These are phyloP conservation scores for Dryas alaskensis DNA, from an alignment of 306 rosid species.

Conservation along the genomic window DNA sequence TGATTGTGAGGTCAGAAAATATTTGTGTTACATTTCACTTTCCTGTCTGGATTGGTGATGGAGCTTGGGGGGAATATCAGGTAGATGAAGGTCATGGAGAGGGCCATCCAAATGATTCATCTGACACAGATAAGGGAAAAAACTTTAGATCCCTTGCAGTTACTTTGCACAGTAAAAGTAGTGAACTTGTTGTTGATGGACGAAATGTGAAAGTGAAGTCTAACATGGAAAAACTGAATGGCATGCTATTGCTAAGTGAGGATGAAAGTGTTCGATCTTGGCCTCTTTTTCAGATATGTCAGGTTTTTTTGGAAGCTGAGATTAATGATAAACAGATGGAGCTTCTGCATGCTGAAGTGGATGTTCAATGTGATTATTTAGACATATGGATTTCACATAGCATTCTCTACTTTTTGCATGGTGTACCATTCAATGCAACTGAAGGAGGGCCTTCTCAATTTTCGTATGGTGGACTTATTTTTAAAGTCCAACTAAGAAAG, in stretches of 20 bases:
- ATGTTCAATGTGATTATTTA: conserved; percentile 58
- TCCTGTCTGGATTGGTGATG: conserved; percentile 54
- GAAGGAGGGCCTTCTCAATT: conserved; percentile 50
- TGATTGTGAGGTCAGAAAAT: conserved; percentile 45
- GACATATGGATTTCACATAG: conserved; percentile 74
- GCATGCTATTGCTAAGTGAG: conserved; percentile 46
- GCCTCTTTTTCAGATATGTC: conserved; percentile 67
- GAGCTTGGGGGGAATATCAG: conserved; percentile 37
- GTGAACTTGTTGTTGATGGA: conserved; percentile 44
- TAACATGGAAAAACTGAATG: conserved; percentile 56
- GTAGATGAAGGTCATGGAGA: conserved; percentile 31
- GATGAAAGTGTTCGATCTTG: conserved; percentile 47
- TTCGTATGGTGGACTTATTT: conserved; percentile 37
- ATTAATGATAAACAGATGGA: conserved; percentile 31
- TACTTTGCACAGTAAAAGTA: conserved; percentile 43
- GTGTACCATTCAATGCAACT: conserved; percentile 42
- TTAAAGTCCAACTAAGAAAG: conserved; percentile 53
- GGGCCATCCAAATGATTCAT: conserved; percentile 36
- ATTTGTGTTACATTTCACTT: conserved; percentile 52
- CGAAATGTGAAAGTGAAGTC: conserved; percentile 44
- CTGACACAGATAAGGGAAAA: conserved; percentile 36
- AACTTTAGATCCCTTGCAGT: conserved; percentile 45
- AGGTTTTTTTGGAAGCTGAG: conserved; percentile 47
- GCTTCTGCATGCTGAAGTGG: conserved; percentile 32
- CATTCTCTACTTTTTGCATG: conserved; percentile 55